A percentile compares a stretch with the other conserved stretches of the same genome.
Conservation (phyloP, 1,139 yeast genomes). For the Yamadazyma taylorii region DNA sequence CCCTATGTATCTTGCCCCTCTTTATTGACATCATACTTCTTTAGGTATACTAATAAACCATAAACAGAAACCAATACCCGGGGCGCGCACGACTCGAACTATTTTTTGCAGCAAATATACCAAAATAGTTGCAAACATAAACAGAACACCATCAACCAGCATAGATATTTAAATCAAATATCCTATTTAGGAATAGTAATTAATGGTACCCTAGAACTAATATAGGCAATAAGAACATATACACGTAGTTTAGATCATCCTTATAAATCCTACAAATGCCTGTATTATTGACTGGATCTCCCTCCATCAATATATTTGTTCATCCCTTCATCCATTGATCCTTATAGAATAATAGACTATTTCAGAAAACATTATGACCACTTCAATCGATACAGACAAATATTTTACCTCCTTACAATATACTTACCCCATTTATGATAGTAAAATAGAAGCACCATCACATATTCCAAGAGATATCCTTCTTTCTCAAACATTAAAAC, state of each 20-base stretch:
- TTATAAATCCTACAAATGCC: too few species aligned
- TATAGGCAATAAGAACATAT: neutral
- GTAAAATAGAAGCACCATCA: constrained; percentile 13
- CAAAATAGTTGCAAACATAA: constrained; percentile 16
- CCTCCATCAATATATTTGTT: too few species aligned
- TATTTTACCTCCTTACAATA: constrained; percentile 20
- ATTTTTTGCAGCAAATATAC: constrained; percentile 6
- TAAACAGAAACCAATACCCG: too few species aligned
- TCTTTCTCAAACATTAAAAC: constrained; percentile 25
- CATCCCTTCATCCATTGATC: neutral
- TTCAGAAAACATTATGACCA: too few species aligned
- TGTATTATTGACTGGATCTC: too few species aligned
- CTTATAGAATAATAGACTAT: constrained; percentile 3
- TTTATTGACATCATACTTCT: too few species aligned
- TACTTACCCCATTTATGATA: constrained; percentile 22
- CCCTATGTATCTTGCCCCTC: too few species aligned
- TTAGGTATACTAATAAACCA: too few species aligned
- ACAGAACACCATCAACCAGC: constrained; percentile 21
- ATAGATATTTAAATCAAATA: constrained; percentile 18
- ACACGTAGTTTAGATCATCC: constrained; percentile 1
- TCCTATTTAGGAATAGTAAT: constrained; percentile 7
- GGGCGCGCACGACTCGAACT: neutral
- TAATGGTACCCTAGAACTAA: neutral
- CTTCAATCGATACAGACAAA: constrained; percentile 3
- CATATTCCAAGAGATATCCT: constrained; percentile 20